Evolutionary conservation across 495 filamentous ascomycete species (phyloP), one percentile per base, ranked within the genome.

Genomic region (Penicillium malachiteum): DNA sequence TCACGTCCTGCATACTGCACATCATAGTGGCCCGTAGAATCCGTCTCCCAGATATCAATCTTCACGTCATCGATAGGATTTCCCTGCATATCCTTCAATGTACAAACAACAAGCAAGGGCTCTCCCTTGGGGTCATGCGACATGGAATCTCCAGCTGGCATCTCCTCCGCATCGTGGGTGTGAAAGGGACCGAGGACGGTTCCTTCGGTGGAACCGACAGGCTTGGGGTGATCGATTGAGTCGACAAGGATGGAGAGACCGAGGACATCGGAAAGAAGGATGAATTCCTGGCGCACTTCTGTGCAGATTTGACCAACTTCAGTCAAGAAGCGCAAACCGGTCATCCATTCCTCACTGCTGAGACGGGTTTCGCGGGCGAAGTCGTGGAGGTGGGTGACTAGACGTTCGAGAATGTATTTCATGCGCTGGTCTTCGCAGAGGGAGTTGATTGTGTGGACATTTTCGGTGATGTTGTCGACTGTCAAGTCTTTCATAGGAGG

Each of bases 1-100:
- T 79, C 69, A 11, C 86, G 73, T 31, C 85, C 85, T 0, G 81
- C 74, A 64, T 93, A 87, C 74, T 96, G 92, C 53, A 96, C 90
- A 71, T 97, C 92, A 67, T 97, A 97, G 60, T 87, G 85, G 10
- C 92, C 92, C 26, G 84, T 84, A 48, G 82, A 86, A 63, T 97
- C 91, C 14, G 92, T 93, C 73, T 96, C 92, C 92, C 92, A 97
- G 64, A 96, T 91, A 69, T 96, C 91, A 59, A 96, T 82, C 66
- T 87, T 89, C 2, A 87, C 90, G 46, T 75, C 84, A 11, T 75
- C 54, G 21, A 96, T 76, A 0, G 92, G 90, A 10, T 73, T 75
- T 0, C 90, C 91, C 6, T 65, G 32, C 0, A 80, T 82, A 70
- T 96, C 89, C 45, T 78, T 81, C 52, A 97, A 73, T 0, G 81